These are phyloP conservation scores for Beta corolliflora DNA, from an alignment of 179 eudicot species.

Conservation along the genomic window DNA sequence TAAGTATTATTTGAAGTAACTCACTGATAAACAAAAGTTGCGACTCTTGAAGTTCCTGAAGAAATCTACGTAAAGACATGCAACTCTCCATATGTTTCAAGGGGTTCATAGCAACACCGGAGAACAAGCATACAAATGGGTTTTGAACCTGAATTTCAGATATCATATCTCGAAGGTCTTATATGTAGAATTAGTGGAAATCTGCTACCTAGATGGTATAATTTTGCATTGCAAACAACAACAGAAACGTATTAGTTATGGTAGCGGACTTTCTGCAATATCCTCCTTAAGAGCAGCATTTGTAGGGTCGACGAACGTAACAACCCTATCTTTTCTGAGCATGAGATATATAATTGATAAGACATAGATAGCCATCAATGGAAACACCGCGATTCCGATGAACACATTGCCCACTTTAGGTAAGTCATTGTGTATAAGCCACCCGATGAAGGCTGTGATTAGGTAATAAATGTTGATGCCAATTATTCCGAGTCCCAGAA, in stretches of 20 bases:
- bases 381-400: slow-evolving; percentile 62
- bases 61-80: too few relatives aligned
- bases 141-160: not conserved
- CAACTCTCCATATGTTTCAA: not conserved
- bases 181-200: not conserved
- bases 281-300: slow-evolving; percentile 14
- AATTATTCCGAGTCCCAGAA: slow-evolving; percentile 60
- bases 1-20: too few relatives aligned
- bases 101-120: not conserved
- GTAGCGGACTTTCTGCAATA: not conserved
- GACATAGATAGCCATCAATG: slow-evolving; percentile 58
- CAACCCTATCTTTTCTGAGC: slow-evolving; percentile 62
- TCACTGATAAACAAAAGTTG: too few relatives aligned
- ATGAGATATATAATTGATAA: slow-evolving; percentile 54
- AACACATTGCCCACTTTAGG: slow-evolving; percentile 65
- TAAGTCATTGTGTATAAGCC: slow-evolving; percentile 55
- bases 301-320: slow-evolving; percentile 52
- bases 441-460: slow-evolving; percentile 53
- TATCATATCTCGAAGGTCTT: not conserved
- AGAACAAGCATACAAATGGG: too few relatives aligned
- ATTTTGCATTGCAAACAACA: not conserved
- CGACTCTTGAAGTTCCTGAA: too few relatives aligned
- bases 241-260: not conserved
- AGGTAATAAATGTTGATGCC: slow-evolving; percentile 78
- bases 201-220: not conserved